Evolutionary conservation across 148 eudicot species (phyloP).

Genomic region (Limonium bicolor): DNA sequence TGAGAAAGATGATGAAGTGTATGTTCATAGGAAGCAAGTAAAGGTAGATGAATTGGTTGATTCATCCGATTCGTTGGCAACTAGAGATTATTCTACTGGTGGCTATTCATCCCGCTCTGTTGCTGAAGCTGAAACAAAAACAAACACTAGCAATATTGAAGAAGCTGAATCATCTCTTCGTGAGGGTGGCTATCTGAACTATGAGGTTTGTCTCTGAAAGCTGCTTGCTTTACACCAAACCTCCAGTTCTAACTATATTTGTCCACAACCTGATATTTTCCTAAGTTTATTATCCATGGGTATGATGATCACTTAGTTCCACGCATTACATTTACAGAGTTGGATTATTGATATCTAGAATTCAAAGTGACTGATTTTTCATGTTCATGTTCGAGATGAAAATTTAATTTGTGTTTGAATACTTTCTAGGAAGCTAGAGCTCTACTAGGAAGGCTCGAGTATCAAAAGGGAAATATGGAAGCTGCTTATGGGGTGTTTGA

Average conservation of each 20-base stretch:
- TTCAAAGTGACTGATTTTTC: too few species aligned
- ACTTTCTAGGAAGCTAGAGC: slow-evolving; percentile 88
- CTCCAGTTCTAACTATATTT: neutral
- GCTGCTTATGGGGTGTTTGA: slow-evolving; percentile 76
- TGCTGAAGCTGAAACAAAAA: slow-evolving; percentile 25
- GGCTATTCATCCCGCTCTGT: slow-evolving; percentile 32
- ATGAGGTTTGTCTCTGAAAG: slow-evolving; percentile 60
- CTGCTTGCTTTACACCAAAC: too few species aligned
- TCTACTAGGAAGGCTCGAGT: slow-evolving; percentile 74
- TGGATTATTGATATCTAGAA: too few species aligned
- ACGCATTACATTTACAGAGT: too few species aligned
- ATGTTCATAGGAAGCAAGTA: slow-evolving; percentile 52
- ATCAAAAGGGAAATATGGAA: slow-evolving; percentile 81
- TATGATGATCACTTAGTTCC: too few species aligned
- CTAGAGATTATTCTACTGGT: slow-evolving; percentile 54
- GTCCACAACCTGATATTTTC: neutral
- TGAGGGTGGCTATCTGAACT: slow-evolving; percentile 69
- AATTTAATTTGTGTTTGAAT: too few species aligned
- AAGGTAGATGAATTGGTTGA: slow-evolving; percentile 30
- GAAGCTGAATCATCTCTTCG: slow-evolving; percentile 91
- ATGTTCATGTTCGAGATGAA: too few species aligned
- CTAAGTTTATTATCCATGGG: neutral
- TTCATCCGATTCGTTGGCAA: slow-evolving; percentile 62
- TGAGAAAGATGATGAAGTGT: slow-evolving; percentile 64
- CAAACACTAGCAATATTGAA: slow-evolving; percentile 36